A percentile compares a stretch with the other conserved stretches of the same genome.
Evolutionary conservation across 306 rosid genomes (phyloP).

Genomic region (Castanea crenata): DNA sequence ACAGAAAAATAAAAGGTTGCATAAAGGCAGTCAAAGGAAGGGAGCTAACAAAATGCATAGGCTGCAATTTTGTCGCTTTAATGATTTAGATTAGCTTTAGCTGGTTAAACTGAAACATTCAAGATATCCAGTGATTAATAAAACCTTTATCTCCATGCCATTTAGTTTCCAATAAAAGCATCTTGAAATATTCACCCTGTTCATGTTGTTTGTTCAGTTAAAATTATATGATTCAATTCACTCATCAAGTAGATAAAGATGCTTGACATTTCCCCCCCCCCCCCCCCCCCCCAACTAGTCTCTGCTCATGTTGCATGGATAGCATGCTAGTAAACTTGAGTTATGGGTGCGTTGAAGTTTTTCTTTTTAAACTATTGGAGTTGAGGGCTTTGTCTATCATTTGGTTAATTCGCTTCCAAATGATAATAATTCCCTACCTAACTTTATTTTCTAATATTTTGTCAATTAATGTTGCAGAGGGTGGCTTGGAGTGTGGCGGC

Average conservation of each 20-base stretch:
- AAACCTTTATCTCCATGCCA: not conserved
- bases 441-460: slow-evolving; percentile 8
- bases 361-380: not conserved
- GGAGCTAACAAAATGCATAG: not conserved
- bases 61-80: not conserved
- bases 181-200: slow-evolving; percentile 1
- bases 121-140: not conserved
- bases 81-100: not conserved
- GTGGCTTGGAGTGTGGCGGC: slow-evolving; percentile 84
- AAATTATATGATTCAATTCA: slow-evolving; percentile 6
- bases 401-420: not conserved
- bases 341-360: not conserved
- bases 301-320: not conserved
- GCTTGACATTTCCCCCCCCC: not conserved
- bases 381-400: not conserved
- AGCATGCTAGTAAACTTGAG: slow-evolving; percentile 13
- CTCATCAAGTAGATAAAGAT: slow-evolving; percentile 5
- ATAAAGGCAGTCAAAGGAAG: not conserved
- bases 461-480: slow-evolving; percentile 45
- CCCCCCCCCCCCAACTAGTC: not conserved
- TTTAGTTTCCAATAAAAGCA: not conserved
- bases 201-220: slow-evolving; percentile 10
- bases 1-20: not conserved
- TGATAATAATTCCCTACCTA: not conserved
- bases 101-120: not conserved